Conservation (phyloP, 257 asterid species). For the Solanum pinnatisectum region DNA sequence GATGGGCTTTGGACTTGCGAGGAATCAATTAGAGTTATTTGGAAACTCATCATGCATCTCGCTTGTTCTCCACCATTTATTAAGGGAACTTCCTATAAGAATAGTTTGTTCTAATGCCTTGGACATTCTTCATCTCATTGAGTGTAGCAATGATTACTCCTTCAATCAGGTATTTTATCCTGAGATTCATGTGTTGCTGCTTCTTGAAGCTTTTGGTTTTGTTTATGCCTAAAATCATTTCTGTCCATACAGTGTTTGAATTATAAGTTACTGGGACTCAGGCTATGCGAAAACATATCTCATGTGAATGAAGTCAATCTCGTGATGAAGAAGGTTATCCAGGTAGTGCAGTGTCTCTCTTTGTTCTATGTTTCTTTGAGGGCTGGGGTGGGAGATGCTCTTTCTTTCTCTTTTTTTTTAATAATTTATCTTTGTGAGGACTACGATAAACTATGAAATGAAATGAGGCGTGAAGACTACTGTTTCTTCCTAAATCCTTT, state of each 20-base stretch:
- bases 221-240: neutral
- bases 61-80: conserved; percentile 56
- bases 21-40: conserved; percentile 33
- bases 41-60: conserved; percentile 47
- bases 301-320: conserved; percentile 34
- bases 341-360: conserved; percentile 35
- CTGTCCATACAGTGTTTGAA: conserved; percentile 55
- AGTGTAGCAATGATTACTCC: conserved; percentile 43
- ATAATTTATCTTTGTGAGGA: neutral
- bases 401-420: neutral
- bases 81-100: conserved; percentile 67
- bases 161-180: conserved; percentile 52
- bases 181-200: neutral
- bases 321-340: conserved; percentile 54
- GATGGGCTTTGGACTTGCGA: conserved; percentile 57
- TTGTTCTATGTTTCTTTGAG: neutral
- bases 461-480: neutral
- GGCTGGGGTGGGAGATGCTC: neutral
- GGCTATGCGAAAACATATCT: conserved; percentile 66
- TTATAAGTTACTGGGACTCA: conserved; percentile 77
- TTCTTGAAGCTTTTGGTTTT: neutral
- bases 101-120: conserved; percentile 44
- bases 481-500: neutral
- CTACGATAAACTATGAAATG: neutral
- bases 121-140: conserved; percentile 62